Conservation (phyloP, 805 yeast species). For the Wickerhamiella vanderwaltii region DNA sequence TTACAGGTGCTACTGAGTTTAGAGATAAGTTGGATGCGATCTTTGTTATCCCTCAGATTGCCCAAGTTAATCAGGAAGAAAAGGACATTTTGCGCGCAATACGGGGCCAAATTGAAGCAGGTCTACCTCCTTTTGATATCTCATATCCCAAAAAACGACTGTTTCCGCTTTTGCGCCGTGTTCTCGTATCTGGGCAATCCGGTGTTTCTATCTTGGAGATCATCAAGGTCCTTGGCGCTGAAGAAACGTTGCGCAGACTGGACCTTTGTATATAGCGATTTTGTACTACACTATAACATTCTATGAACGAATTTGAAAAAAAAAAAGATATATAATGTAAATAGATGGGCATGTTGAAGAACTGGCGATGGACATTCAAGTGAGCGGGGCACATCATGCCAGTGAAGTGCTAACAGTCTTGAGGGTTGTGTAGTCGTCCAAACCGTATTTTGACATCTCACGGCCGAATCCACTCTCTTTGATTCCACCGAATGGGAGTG, state of each 20-base stretch:
- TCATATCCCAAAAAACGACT: slow-evolving; percentile 24
- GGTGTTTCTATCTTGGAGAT: slow-evolving; percentile 57
- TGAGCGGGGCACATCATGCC: slow-evolving; percentile 6
- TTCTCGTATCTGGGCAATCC: slow-evolving; percentile 55
- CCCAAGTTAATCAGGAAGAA: slow-evolving; percentile 9
- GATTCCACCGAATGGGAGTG: slow-evolving; percentile 51
- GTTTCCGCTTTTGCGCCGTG: slow-evolving; percentile 51
- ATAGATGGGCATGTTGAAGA: no score
- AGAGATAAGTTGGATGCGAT: slow-evolving; percentile 28
- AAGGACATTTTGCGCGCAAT: not conserved
- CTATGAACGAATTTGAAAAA: no score
- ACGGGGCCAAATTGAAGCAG: not conserved
- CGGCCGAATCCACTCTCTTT: slow-evolving; percentile 72
- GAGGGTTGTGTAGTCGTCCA: slow-evolving; percentile 57
- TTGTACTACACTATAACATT: no score
- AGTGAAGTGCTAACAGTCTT: slow-evolving; percentile 45
- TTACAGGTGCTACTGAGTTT: slow-evolving; percentile 46
- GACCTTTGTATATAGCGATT: not conserved
- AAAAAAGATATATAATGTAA: no score
- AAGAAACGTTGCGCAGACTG: slow-evolving; percentile 18
- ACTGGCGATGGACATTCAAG: no score
- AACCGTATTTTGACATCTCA: slow-evolving; percentile 65
- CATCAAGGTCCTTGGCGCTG: slow-evolving; percentile 37
- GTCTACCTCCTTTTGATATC: slow-evolving; percentile 1
- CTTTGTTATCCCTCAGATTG: slow-evolving; percentile 7